Conservation (phyloP, 768 basidiomycete species). For the Clavulina sp. region DNA sequence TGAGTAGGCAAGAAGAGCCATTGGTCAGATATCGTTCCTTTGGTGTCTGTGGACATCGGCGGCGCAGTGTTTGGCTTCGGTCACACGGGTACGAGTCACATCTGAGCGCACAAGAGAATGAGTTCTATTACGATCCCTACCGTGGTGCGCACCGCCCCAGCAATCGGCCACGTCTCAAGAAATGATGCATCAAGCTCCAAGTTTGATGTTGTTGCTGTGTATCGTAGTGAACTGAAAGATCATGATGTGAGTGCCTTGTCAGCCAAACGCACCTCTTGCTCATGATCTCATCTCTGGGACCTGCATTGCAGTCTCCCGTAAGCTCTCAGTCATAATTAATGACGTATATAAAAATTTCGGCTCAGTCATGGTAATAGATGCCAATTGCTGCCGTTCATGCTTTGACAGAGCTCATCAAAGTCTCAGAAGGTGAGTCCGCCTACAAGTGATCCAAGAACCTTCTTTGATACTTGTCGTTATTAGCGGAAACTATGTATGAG, state of each 20-base stretch:
- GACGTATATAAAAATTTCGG: not conserved
- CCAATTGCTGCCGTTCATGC: conserved; percentile 53
- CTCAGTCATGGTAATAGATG: not conserved
- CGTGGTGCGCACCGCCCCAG: not conserved
- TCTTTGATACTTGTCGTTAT: not conserved
- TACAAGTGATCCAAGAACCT: conserved; percentile 7
- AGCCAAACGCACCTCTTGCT: too few relatives aligned
- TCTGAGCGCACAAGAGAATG: not conserved
- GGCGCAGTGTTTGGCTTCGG: not conserved
- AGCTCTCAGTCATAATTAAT: too few relatives aligned
- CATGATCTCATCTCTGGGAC: too few relatives aligned
- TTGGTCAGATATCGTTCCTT: too few relatives aligned
- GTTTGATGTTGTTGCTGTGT: not conserved
- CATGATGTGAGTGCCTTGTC: not conserved
- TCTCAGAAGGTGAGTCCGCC: conserved; percentile 45
- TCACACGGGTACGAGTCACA: not conserved
- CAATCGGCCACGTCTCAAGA: not conserved
- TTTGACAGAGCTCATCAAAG: conserved; percentile 62
- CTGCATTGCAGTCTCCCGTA: too few relatives aligned
- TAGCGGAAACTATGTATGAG: conserved; percentile 87
- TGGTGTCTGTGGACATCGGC: too few relatives aligned
- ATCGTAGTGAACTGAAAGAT: not conserved
- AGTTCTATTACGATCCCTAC: not conserved
- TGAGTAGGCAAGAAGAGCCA: conserved; percentile 55
- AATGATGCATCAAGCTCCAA: not conserved